Evolutionary conservation across 139 green algal genomes (phyloP), one percentile per base, ranked within the genome.

Genomic region (Nannochloris sp.): DNA sequence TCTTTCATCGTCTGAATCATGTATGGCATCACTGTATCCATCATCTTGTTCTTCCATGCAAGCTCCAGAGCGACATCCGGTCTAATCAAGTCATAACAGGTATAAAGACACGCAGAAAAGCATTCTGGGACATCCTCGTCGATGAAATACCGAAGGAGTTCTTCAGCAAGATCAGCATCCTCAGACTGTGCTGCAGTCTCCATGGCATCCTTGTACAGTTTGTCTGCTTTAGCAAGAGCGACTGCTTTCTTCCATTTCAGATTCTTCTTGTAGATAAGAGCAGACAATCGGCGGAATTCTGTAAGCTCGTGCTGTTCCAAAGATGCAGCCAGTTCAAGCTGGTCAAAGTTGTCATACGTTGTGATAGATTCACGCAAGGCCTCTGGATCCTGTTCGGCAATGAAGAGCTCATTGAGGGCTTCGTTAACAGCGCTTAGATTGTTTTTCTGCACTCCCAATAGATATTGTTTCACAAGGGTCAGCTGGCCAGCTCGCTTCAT

Each of bases 291-390:
- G 26, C 93, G 73, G 80, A 98, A 96, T 85, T 97, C 92, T 46
- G 95, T 82, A 56, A 98, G 82, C 78, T 97, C 92, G 63, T 98
- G 92, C 66, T 82, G 82, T 84, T 99, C 93, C 48, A 97, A 79
- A 56, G 73, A 63, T 23, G 36, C 49, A 5, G 75, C 75, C 56
- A 81, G 69, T 20, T 45, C 53, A 11, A 95, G 78, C 77, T 96
- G 87, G 79, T 99, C 93, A 63, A 93, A 99, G 85, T 94, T 96
- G 79, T 98, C 93, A 70, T 96, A 95, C 6, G 84, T 91, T 45
- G 88, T 82, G 64, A 97, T 96, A 72, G 72, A 88, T 37, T 87
- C 79, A 44, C 81, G 61, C 56, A 94, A 77, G 5, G 59, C 75
- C 0, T 23, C 56, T 29, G 49, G 95, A 83, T 98, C 89, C 74